phyloP scores from a whole-genome alignment of 2,329 filamentous ascomycete species.

The Biscogniauxia marginata region DNA sequence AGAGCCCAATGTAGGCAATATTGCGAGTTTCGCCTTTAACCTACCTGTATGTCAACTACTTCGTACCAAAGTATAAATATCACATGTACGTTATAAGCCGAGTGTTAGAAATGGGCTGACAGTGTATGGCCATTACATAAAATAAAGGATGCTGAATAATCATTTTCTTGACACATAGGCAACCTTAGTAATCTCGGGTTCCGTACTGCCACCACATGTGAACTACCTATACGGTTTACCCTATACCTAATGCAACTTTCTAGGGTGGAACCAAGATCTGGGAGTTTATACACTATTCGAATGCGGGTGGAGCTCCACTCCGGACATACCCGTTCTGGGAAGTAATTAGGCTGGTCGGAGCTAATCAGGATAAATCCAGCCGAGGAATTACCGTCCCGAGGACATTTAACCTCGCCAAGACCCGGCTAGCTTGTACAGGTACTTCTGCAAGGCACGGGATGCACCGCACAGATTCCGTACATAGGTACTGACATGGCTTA shows the following conservation, averaged over 20 bases:
- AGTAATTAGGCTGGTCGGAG: not conserved
- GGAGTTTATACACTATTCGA: not conserved
- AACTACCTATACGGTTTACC: no score
- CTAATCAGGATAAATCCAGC: slow-evolving; percentile 16
- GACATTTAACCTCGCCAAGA: no score
- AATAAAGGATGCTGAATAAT: not conserved
- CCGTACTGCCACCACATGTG: not conserved
- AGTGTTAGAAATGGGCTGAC: not conserved
- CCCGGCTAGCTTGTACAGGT: no score
- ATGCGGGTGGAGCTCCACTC: not conserved
- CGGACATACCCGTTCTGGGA: not conserved
- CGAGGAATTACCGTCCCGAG: slow-evolving; percentile 10
- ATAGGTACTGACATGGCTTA: no score
- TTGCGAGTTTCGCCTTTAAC: no score
- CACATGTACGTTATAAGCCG: no score
- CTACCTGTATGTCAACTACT: no score
- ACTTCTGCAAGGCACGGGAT: not conserved
- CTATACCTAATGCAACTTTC: no score
- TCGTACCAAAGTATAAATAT: no score
- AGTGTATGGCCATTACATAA: not conserved
- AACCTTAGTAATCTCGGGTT: not conserved
- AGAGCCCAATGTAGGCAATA: no score
- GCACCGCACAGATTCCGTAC: not conserved
- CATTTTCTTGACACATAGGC: not conserved
- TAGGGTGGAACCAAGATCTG: no score